Conservation (phyloP, 495 filamentous ascomycete genomes). For the Trichoderma gamsii region DNA sequence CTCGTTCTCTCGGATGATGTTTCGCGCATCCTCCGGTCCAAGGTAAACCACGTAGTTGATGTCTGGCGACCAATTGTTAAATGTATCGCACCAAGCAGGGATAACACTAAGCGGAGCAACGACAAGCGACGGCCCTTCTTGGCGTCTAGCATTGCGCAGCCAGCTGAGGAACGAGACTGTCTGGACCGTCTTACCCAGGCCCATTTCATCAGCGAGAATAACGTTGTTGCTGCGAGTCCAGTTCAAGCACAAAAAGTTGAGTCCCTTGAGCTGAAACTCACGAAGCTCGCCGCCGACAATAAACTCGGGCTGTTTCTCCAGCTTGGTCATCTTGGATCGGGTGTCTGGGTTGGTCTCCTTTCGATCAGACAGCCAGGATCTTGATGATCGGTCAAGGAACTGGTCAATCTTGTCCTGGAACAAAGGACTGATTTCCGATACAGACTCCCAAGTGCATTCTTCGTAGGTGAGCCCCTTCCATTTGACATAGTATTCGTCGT, state of each 20-base stretch:
- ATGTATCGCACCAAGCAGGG: conserved; percentile 95
- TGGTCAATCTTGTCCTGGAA: conserved; percentile 85
- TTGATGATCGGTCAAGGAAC: conserved; percentile 72
- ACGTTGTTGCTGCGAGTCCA: conserved; percentile 90
- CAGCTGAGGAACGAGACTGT: conserved; percentile 96
- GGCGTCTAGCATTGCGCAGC: conserved; percentile 83
- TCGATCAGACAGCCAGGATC: conserved; percentile 67
- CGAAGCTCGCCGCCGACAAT: conserved; percentile 80
- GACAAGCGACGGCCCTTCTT: conserved; percentile 92
- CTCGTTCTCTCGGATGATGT: conserved; percentile 80
- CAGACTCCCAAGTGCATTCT: conserved; percentile 88
- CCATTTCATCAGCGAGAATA: conserved; percentile 98
- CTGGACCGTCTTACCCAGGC: conserved; percentile 95
- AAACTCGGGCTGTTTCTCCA: conserved; percentile 72
- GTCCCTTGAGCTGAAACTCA: conserved; percentile 86
- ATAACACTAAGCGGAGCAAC: conserved; percentile 94
- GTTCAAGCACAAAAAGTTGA: conserved; percentile 92
- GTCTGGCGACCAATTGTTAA: conserved; percentile 93
- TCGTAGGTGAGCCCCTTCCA: conserved; percentile 90
- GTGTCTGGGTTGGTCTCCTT: conserved; percentile 69
- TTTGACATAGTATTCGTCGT: conserved; percentile 86
- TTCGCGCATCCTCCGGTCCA: conserved; percentile 73
- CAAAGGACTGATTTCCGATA: conserved; percentile 62
- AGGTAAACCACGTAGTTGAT: conserved; percentile 96
- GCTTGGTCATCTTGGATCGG: conserved; percentile 64